Evolutionary conservation across 352 stramenopile genomes (phyloP), one percentile per base, ranked within the genome.

Genomic region (Phytophthora fragariae): DNA sequence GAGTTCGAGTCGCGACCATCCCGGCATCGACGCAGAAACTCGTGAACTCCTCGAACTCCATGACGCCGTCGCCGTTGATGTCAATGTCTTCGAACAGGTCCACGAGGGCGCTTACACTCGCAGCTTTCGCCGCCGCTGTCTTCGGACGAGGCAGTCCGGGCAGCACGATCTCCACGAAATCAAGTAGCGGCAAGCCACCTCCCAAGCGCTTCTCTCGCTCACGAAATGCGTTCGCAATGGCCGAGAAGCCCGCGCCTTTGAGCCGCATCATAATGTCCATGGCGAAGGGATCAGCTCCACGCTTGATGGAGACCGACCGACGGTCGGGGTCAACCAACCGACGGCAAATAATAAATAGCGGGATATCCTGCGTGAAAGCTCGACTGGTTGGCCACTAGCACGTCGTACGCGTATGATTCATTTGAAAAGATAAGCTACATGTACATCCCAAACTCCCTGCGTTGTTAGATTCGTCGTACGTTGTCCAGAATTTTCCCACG

Each of bases 21-120:
- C 90, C 90, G 12, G 88, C 89, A 59, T 95, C 90, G 11, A 96
- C 88, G 65, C 90, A 97, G 60, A 92, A 97, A 24, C 84, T 93
- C 49, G 90, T 95, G 61, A 96, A 95, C 71, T 97, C 90, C 27
- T 93, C 87, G 59, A 95, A 95, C 50, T 97, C 90, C 77, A 96
- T 91, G 3, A 79, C 79, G 6, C 89, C 88, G 44, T 97, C 90
- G 29, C 90, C 90, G 53, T 97, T 97, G 70, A 95, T 93, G 68
- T 97, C 90, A 55, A 97, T 97, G 65, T 92, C 84, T 31, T 96
- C 85, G 39, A 97, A 97, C 11, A 94, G 73, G 41, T 95, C 88
- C 9, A 94, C 72, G 11, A 95, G 77, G 21, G 85, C 85, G 60
- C 70, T 84, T 8, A 95, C 72, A 57, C 79, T 89, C 0, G 78